Percentiles rank a stretch among this genome's conserved stretches.
These are phyloP conservation scores for Raddia guianensis DNA, from an alignment of 176 grass and related monocot genomes.

Conservation along the genomic window DNA sequence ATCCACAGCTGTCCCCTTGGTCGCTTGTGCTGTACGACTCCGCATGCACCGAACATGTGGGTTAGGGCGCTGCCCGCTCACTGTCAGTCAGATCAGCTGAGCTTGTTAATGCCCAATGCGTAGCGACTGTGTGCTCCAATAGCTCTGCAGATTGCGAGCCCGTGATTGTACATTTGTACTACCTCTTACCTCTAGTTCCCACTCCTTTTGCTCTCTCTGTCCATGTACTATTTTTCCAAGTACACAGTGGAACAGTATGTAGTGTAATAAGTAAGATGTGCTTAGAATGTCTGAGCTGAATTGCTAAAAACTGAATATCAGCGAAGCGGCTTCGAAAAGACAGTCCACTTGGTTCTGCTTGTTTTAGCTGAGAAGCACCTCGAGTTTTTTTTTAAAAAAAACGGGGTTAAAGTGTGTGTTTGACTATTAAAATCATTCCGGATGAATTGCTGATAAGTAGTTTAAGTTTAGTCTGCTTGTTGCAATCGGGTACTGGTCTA, in stretches of 20 bases:
- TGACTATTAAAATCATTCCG: too few species aligned
- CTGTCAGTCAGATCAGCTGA: conserved; percentile 33
- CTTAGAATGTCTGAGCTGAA: not conserved
- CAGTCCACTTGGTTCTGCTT: too few species aligned
- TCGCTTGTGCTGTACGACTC: conserved; percentile 42
- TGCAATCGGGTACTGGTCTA: not conserved
- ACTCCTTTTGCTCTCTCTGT: not conserved
- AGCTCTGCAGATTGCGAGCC: conserved; percentile 23
- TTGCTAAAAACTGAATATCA: too few species aligned
- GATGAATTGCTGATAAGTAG: too few species aligned
- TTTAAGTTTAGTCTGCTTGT: not conserved
- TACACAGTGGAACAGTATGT: not conserved
- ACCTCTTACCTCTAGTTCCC: not conserved
- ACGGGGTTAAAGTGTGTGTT: too few species aligned
- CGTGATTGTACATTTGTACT: conserved; percentile 42
- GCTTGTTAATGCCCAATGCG: conserved; percentile 10
- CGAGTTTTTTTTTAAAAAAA: too few species aligned
- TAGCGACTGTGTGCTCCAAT: conserved; percentile 23
- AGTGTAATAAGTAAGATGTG: not conserved
- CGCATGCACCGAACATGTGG: conserved; percentile 30
- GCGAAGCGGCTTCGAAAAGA: too few species aligned
- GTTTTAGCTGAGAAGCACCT: too few species aligned
- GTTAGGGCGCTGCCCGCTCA: not conserved
- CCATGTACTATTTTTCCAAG: not conserved
- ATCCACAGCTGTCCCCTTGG: conserved; percentile 49